phyloP scores from a whole-genome alignment of 306 rosid species.

The Neltuma alba region DNA sequence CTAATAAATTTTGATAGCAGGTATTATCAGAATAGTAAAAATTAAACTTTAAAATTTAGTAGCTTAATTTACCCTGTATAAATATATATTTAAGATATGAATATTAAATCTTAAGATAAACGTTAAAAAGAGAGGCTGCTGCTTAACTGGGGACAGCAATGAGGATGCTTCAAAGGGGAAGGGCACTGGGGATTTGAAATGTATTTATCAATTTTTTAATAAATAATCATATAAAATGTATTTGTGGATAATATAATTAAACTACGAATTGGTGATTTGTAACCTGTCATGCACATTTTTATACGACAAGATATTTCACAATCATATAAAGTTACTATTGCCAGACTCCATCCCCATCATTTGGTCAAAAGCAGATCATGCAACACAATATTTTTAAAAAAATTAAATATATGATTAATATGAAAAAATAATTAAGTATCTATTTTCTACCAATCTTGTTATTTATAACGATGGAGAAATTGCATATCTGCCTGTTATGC shows the following conservation, averaged over 20 bases:
- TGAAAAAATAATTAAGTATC: not conserved
- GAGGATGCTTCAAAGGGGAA: constrained; percentile 27
- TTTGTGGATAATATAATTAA: constrained; percentile 32
- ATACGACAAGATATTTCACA: not conserved
- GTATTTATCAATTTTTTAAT: not conserved
- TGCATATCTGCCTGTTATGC: too few relatives aligned
- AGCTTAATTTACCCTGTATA: not conserved
- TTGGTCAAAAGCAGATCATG: not conserved
- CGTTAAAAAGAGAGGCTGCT: constrained; percentile 21
- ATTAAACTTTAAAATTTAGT: not conserved
- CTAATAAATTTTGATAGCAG: not conserved
- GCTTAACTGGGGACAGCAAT: constrained; percentile 35
- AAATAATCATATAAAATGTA: not conserved
- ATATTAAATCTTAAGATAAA: constrained; percentile 9
- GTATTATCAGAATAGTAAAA: not conserved
- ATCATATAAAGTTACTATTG: not conserved
- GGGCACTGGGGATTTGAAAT: not conserved
- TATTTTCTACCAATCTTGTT: too few relatives aligned
- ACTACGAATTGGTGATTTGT: not conserved
- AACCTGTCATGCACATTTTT: not conserved
- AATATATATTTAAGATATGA: too few relatives aligned
- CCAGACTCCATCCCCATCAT: not conserved
- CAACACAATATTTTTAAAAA: not conserved
- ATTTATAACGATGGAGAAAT: too few relatives aligned
- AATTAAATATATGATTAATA: too few relatives aligned